phyloP scores from a whole-genome alignment of 2,329 filamentous ascomycete species.

The Exophiala mesophila region DNA sequence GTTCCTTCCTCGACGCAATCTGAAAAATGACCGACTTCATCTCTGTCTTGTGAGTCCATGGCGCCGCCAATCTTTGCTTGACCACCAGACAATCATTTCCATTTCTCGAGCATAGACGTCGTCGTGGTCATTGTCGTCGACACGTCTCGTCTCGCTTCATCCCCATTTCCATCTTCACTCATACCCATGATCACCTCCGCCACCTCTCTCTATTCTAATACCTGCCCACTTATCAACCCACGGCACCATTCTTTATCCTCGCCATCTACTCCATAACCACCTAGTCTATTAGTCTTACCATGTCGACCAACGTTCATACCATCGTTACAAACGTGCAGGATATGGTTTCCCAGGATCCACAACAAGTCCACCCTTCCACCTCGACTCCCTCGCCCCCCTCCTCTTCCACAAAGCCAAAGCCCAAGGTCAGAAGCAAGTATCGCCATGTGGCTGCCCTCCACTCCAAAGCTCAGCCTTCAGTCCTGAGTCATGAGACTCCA shows the following conservation, averaged over 20 bases:
- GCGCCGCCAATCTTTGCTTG: no score
- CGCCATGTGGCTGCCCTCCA: slow-evolving; percentile 89
- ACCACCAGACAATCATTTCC: no score
- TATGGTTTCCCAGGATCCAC: slow-evolving; percentile 13
- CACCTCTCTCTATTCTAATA: no score
- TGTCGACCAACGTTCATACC: slow-evolving; percentile 20
- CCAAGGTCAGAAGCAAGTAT: slow-evolving; percentile 56
- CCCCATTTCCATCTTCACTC: not conserved
- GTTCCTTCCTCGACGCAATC: not conserved
- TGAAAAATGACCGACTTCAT: not conserved
- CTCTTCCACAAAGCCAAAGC: not conserved
- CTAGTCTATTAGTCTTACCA: slow-evolving; percentile 3
- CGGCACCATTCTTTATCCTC: no score
- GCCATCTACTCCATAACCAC: not conserved
- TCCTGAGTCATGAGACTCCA: slow-evolving; percentile 76
- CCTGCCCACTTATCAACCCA: no score
- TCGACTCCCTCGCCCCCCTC: not conserved
- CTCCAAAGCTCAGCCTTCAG: slow-evolving; percentile 65
- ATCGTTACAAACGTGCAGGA: slow-evolving; percentile 17
- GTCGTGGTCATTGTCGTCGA: no score
- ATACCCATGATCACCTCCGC: not conserved
- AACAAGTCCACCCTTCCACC: slow-evolving; percentile 4
- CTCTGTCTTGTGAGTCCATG: no score
- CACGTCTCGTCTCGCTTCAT: no score
- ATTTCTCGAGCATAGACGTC: no score